Conservation (phyloP, 2,329 filamentous ascomycete genomes). For the Dactylellina leptospora region DNA sequence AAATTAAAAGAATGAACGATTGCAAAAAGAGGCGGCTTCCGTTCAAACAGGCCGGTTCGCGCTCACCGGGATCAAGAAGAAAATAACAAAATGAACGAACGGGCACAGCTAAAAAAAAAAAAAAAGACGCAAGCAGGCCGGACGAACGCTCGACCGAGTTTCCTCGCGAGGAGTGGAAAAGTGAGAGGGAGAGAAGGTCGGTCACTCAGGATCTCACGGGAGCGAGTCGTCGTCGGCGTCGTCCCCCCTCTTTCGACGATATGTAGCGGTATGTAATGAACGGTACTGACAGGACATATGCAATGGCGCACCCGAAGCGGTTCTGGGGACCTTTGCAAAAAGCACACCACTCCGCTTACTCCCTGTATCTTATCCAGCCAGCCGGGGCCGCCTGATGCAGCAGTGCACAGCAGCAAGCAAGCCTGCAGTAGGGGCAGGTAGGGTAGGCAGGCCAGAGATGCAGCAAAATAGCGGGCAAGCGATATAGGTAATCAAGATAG, state of each 20-base stretch:
- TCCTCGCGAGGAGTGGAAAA: neutral
- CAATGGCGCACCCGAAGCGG: conserved; percentile 27
- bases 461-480: conserved; percentile 29
- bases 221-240: too few relatives aligned
- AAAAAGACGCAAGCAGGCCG: neutral
- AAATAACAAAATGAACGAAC: neutral
- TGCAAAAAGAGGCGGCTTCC: neutral
- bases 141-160: neutral
- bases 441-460: conserved; percentile 37
- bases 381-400: conserved; percentile 39
- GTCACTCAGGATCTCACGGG: neutral
- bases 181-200: neutral
- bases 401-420: conserved; percentile 43
- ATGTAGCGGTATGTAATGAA: neutral
- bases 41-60: neutral
- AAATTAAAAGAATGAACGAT: conserved; percentile 18
- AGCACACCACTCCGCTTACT: conserved; percentile 35
- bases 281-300: conserved; percentile 2
- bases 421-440: conserved; percentile 41
- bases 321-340: conserved; percentile 43
- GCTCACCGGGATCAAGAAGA: conserved; percentile 4
- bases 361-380: conserved; percentile 45
- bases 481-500: conserved; percentile 39
- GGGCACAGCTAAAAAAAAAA: neutral
- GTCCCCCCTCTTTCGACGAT: neutral